Evolutionary conservation across 1,284 basidiomycete species (phyloP).

Genomic region (Inonotus hispidus): DNA sequence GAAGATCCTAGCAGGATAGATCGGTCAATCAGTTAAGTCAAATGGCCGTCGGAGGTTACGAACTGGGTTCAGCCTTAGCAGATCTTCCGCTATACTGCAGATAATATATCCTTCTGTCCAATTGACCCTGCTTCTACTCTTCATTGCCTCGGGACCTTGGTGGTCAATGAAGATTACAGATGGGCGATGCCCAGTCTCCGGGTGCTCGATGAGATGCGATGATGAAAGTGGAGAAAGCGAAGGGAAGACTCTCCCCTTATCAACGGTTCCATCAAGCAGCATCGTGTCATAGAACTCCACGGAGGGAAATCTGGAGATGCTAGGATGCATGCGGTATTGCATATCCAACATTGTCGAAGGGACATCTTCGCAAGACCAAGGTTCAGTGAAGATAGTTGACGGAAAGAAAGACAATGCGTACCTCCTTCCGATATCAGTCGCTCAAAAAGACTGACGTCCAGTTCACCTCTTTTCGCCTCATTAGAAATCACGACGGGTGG

Average conservation of each 20-base stretch:
- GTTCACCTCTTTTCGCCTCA: conserved; percentile 64
- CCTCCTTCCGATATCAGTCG: conserved; percentile 75
- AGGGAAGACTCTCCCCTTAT: conserved; percentile 48
- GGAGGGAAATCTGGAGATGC: conserved; percentile 82
- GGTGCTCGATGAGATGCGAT: conserved; percentile 39
- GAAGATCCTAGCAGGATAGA: conserved; percentile 43
- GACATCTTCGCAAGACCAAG: conserved; percentile 40
- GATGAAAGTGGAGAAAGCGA: conserved; percentile 56
- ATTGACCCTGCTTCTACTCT: conserved; percentile 70
- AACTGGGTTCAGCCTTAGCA: conserved; percentile 69
- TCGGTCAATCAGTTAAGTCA: neutral
- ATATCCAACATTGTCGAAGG: conserved; percentile 87
- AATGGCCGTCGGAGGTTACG: conserved; percentile 13
- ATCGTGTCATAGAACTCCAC: conserved; percentile 73
- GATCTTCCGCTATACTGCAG: conserved; percentile 73
- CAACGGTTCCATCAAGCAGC: conserved; percentile 70
- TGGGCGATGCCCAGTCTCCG: conserved; percentile 33
- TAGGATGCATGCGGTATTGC: conserved; percentile 94
- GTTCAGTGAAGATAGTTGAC: neutral
- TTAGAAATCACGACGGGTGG: conserved; percentile 81
- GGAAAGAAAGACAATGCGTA: conserved; percentile 26
- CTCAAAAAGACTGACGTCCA: conserved; percentile 85
- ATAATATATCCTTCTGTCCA: conserved; percentile 71
- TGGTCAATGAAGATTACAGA: conserved; percentile 81
- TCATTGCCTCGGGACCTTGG: conserved; percentile 55